phyloP scores from a whole-genome alignment of 768 basidiomycete species.

The Kondoa subrosea region DNA sequence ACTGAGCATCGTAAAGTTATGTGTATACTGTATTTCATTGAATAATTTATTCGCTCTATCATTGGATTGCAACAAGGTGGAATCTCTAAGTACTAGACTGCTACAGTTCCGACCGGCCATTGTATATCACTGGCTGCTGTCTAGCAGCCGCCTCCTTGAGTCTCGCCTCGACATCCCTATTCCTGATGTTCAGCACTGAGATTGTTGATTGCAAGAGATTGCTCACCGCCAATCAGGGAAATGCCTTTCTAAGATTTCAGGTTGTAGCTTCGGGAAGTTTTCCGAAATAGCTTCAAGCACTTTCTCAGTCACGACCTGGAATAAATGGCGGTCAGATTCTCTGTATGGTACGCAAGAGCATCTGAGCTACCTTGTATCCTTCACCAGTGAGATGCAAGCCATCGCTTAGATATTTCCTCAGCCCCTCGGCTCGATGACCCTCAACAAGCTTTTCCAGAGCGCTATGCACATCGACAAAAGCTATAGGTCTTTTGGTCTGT shows the following conservation, averaged over 20 bases:
- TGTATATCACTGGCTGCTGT: too few relatives aligned
- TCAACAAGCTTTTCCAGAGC: slow-evolving; percentile 2
- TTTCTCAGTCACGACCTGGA: slow-evolving; percentile 9
- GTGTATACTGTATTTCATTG: too few relatives aligned
- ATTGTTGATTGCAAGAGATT: background rate
- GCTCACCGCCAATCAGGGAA: slow-evolving; percentile 18
- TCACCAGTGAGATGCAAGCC: slow-evolving; percentile 14
- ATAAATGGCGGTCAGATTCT: too few relatives aligned
- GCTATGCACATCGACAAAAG: slow-evolving; percentile 10
- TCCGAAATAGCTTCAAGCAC: slow-evolving; percentile 1
- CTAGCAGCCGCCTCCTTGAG: background rate
- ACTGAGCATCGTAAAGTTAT: too few relatives aligned
- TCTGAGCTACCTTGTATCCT: slow-evolving; percentile 11
- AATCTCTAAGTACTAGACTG: too few relatives aligned
- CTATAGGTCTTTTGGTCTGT: background rate
- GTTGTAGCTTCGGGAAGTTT: slow-evolving; percentile 7
- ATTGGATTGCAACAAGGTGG: too few relatives aligned
- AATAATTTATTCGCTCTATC: too few relatives aligned
- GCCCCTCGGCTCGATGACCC: slow-evolving; percentile 7
- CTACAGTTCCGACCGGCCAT: too few relatives aligned
- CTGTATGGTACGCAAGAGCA: background rate
- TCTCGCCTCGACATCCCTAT: background rate
- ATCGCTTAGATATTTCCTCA: slow-evolving; percentile 12
- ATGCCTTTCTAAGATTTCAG: slow-evolving; percentile 11
- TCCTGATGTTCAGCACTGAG: background rate